Percentiles rank a stretch among this genome's conserved stretches.
Conservation (phyloP, 2,329 filamentous ascomycete species). For the Alternaria viburni region DNA sequence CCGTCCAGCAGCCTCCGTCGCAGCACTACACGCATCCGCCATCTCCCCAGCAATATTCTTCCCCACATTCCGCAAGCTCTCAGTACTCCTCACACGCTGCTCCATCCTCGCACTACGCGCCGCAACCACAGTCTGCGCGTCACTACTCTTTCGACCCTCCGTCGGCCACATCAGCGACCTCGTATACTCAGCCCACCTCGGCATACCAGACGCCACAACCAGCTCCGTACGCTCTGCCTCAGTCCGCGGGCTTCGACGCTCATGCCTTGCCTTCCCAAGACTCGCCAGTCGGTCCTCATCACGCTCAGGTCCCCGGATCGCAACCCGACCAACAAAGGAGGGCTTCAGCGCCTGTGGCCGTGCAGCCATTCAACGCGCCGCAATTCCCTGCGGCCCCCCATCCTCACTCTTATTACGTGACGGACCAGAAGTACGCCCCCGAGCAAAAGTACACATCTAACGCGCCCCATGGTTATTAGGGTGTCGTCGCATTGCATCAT, state of each 20-base stretch:
- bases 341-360: slow-evolving; percentile 38
- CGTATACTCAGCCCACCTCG: slow-evolving; percentile 29
- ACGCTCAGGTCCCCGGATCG: slow-evolving; percentile 18
- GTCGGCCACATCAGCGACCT: slow-evolving; percentile 17
- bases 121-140: slow-evolving; percentile 25
- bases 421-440: slow-evolving; percentile 36
- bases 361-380: slow-evolving; percentile 33
- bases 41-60: slow-evolving; percentile 36
- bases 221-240: slow-evolving; percentile 33
- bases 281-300: slow-evolving; percentile 20
- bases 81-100: slow-evolving; percentile 27
- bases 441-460: slow-evolving; percentile 17
- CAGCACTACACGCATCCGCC: slow-evolving; percentile 33
- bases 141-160: slow-evolving; percentile 31
- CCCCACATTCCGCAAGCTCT: slow-evolving; percentile 23
- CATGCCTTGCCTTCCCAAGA: slow-evolving; percentile 25
- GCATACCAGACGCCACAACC: slow-evolving; percentile 30
- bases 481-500: background rate
- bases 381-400: slow-evolving; percentile 32
- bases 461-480: slow-evolving; percentile 16
- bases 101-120: slow-evolving; percentile 26
- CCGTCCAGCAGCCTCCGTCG: slow-evolving; percentile 26
- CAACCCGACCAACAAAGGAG: slow-evolving; percentile 37
- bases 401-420: slow-evolving; percentile 37
- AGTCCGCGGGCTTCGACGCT: slow-evolving; percentile 31